Percentiles rank a stretch among this genome's conserved stretches.
Evolutionary conservation across 345 rosid genomes (phyloP).

Genomic region (Citrus unshiu): DNA sequence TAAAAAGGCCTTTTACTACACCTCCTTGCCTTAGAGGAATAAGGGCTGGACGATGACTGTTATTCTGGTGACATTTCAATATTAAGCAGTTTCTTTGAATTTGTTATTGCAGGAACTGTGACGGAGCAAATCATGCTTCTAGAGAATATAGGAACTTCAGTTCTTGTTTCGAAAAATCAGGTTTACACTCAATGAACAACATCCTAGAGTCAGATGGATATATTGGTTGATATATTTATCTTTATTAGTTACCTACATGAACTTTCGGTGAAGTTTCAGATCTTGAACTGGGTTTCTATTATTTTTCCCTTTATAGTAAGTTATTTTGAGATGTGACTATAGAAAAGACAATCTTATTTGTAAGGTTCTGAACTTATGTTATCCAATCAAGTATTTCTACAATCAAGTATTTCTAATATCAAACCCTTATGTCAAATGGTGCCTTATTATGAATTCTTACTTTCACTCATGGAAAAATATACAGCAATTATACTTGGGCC

Average conservation of each 20-base stretch:
- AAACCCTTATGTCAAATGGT: not conserved
- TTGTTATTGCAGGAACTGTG: conserved; percentile 48
- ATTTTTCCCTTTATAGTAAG: not conserved
- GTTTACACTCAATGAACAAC: conserved; percentile 22
- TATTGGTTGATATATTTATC: not conserved
- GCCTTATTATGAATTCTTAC: not conserved
- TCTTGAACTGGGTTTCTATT: not conserved
- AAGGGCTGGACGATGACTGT: not conserved
- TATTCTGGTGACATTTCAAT: not conserved
- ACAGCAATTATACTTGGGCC: not conserved
- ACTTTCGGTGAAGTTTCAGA: not conserved
- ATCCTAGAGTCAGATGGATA: not conserved
- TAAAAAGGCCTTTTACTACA: not conserved
- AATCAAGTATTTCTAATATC: not conserved
- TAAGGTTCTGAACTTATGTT: not conserved
- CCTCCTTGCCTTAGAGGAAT: not conserved
- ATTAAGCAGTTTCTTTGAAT: conserved; percentile 12
- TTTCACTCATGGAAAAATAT: not conserved
- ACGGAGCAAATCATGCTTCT: conserved; percentile 97
- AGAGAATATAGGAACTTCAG: conserved; percentile 97
- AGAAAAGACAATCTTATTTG: not conserved
- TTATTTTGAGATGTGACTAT: not conserved
- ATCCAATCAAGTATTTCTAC: not conserved
- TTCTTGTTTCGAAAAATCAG: conserved; percentile 88
- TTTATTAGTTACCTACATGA: not conserved